Evolutionary conservation across 352 stramenopile genomes (phyloP), one percentile per base, ranked within the genome.

Genomic region (Globisporangium echinulatum): DNA sequence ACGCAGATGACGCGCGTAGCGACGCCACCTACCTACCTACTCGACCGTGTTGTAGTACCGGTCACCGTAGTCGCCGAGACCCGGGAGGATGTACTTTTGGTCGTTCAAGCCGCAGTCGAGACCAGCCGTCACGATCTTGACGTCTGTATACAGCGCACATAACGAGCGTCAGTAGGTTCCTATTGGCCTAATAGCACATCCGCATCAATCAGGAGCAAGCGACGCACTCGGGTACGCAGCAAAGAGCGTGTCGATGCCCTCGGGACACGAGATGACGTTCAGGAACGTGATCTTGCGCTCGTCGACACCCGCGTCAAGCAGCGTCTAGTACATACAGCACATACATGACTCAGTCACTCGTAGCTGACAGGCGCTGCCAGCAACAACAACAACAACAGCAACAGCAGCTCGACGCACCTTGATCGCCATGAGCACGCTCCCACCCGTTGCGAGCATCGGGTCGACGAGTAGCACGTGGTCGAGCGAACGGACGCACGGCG

Each of bases 51-150:
- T 88, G 67, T 81, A 98, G 73, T 96, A 98, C 52, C 92, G 79
- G 72, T 98, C 94, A 17, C 93, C 93, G 67, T 97, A 99, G 81
- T 98, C 95, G 37, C 96, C 96, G 13, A 99, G 74, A 11, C 96
- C 96, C 4, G 96, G 96, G 49, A 98, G 68, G 63, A 98, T 99
- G 72, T 94, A 99, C 74, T 98, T 98, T 39, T 94, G 77, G 59
- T 90, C 85, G 74, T 99, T 98, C 52, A 98, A 71, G 15, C 87
- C 79, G 51, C 74, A 62, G 64, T 96, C 89, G 42, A 96, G 63
- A 11, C 85, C 85, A 4, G 79, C 86, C 14, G 87, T 94, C 44
- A 96, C 74, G 48, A 96, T 75, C 63, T 85, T 87, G 39, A 92
- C 69, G 37, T 86, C 75, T 87, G 58, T 15, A 33, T 33, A 3